Base-by-base conservation (phyloP, 1,139 yeast species). In the Komagataea norvegica region DNA sequence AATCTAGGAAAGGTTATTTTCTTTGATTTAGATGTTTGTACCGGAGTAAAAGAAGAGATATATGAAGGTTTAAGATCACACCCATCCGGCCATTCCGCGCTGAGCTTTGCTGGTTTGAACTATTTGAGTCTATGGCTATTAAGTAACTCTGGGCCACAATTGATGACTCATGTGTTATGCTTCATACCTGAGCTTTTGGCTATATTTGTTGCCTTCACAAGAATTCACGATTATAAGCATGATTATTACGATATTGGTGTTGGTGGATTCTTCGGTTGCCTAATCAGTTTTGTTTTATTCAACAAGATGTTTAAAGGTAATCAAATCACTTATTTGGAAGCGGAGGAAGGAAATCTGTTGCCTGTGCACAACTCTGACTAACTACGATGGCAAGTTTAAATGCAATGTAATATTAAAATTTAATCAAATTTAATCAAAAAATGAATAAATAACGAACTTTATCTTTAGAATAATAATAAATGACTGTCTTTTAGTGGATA, bases 61-160 rank as follows among this genome's bases (percentile, higher is more conserved):
- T 46, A 60, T 24, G 95, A 85, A 51, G 95, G 94, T 0, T 70
- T 81, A 65, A 74, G 85, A 53, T 77, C 88, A 7, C 79, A 89
- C 1, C 95, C 95, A 1, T 79, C 88, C 1, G 95, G 94, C 9
- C 95, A 85, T 55, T 72, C 89, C 1, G 75, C 87, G 9, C 64
- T 77, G 44, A 68, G 86, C 22, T 85, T 84, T 58, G 64, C 84
- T 1, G 80, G 86, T 1, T 64, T 83, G 41, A 71, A 74, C n/a
- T 83, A 69, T 55, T 59, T 78, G 27, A 59, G 79, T 1, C 57
- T 83, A 38, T 84, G 88, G 86, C 49, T 81, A 14, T 57, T 68
- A 31, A 82, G 81, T 7, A 85, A 80, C 53, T 37, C 41, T 6
- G 22, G 37, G 8, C 4, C 11, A 15, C 29, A 37, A 11, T 7